These are phyloP conservation scores for Didymella sp. DNA, from an alignment of 2,329 filamentous ascomycete genomes.

Conservation along the genomic window DNA sequence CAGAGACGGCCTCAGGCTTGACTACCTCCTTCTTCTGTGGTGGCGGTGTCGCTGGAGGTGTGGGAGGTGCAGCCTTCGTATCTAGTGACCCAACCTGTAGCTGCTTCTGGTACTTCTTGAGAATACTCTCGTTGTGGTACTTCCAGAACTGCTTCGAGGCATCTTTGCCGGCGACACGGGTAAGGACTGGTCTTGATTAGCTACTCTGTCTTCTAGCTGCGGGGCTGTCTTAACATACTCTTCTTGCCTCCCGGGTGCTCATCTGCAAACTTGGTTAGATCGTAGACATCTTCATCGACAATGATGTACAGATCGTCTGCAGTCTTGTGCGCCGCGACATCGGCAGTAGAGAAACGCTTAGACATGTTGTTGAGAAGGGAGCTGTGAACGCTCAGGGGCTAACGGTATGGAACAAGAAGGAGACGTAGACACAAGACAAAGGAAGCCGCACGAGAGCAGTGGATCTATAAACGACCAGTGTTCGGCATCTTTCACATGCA, in stretches of 20 bases:
- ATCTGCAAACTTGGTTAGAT: slow-evolving; percentile 73
- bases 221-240: slow-evolving; percentile 55
- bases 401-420: slow-evolving; percentile 23
- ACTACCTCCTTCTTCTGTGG: slow-evolving; percentile 56
- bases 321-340: slow-evolving; percentile 93
- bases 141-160: slow-evolving; percentile 74
- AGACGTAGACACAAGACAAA: slow-evolving; percentile 32
- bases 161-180: slow-evolving; percentile 70
- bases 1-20: slow-evolving; percentile 66
- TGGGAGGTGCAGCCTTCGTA: slow-evolving; percentile 69
- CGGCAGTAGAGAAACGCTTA: slow-evolving; percentile 80
- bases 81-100: slow-evolving; percentile 77
- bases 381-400: slow-evolving; percentile 15
- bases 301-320: slow-evolving; percentile 84
- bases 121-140: slow-evolving; percentile 66
- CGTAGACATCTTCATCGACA: slow-evolving; percentile 94
- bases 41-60: slow-evolving; percentile 58
- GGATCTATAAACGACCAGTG: slow-evolving; percentile 34
- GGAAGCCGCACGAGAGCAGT: slow-evolving; percentile 19
- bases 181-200: slow-evolving; percentile 59
- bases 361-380: slow-evolving; percentile 67
- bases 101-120: slow-evolving; percentile 68
- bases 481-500: slow-evolving; percentile 48
- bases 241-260: slow-evolving; percentile 72
- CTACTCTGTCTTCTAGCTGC: background rate